These are phyloP conservation scores for Colletotrichum sp. DNA, from an alignment of 2,329 filamentous ascomycete species.

Conservation along the genomic window DNA sequence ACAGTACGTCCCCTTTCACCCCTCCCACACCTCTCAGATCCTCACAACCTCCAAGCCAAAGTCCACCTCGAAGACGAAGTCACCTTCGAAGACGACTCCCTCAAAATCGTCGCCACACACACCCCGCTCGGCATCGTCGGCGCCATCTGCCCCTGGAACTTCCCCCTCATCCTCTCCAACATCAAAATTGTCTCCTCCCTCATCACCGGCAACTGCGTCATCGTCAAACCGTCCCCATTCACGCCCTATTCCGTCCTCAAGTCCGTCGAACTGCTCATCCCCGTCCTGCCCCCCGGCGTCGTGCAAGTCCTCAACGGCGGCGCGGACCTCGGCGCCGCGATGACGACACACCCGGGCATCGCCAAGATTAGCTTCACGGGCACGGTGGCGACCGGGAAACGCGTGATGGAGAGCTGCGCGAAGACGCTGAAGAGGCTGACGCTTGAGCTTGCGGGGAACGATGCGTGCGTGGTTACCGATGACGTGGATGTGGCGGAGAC, in stretches of 20 bases:
- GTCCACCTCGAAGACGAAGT: conserved; percentile 48
- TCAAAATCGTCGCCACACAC: conserved; percentile 45
- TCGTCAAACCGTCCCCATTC: conserved; percentile 57
- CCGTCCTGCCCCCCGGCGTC: conserved; percentile 59
- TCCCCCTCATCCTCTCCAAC: conserved; percentile 49
- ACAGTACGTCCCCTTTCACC: conserved; percentile 28
- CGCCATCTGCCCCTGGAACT: conserved; percentile 68
- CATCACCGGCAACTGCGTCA: conserved; percentile 57
- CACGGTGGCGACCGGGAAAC: conserved; percentile 54
- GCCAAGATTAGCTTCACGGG: conserved; percentile 65
- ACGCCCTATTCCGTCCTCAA: conserved; percentile 59
- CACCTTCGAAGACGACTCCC: conserved; percentile 49
- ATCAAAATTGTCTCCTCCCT: conserved; percentile 56
- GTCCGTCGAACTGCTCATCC: conserved; percentile 52
- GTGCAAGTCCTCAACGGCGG: conserved; percentile 60
- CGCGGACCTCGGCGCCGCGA: conserved; percentile 55
- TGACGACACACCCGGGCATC: conserved; percentile 59
- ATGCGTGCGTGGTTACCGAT: conserved; percentile 56
- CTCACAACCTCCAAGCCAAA: conserved; percentile 25
- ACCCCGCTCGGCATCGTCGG: conserved; percentile 54
- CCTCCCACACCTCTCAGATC: not conserved
- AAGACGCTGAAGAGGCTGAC: conserved; percentile 59
- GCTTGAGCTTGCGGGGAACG: conserved; percentile 60
- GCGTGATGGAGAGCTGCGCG: conserved; percentile 53
- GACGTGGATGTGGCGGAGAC: conserved; percentile 55